phyloP scores from a whole-genome alignment of 306 rosid species.

The Ziziphus jujuba region DNA sequence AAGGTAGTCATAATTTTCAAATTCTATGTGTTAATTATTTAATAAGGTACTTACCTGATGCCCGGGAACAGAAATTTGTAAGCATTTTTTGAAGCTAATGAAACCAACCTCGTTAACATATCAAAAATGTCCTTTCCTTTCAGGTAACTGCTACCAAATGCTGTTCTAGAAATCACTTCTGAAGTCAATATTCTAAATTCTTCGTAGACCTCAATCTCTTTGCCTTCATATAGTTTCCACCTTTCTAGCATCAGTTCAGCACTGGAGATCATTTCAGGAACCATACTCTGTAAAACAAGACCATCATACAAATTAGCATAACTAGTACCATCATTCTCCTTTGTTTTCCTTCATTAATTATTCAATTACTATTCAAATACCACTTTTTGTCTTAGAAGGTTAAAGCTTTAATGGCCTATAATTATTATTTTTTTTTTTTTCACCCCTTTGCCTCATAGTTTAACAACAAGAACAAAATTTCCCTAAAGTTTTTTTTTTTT shows the following conservation, averaged over 20 bases:
- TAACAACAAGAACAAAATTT: no score
- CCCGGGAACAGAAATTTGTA: slow-evolving; percentile 1
- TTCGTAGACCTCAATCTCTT: slow-evolving; percentile 25
- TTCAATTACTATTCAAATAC: no score
- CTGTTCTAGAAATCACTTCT: slow-evolving; percentile 30
- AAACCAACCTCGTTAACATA: slow-evolving; percentile 13
- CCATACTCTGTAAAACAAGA: slow-evolving; percentile 9
- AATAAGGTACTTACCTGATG: slow-evolving; percentile 12
- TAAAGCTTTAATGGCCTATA: no score
- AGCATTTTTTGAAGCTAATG: background rate
- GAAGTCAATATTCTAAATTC: slow-evolving; percentile 29
- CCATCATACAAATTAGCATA: background rate
- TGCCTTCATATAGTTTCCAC: slow-evolving; percentile 22
- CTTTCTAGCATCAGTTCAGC: slow-evolving; percentile 24
- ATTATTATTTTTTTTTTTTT: no score
- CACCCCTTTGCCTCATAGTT: no score
- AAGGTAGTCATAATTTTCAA: no score
- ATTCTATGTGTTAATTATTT: no score
- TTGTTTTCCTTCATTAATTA: no score
- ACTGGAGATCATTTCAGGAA: slow-evolving; percentile 21
- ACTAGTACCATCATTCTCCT: no score
- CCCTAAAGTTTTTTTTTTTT: no score
- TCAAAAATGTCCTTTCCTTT: slow-evolving; percentile 31
- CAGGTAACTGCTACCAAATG: slow-evolving; percentile 31
- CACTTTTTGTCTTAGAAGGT: no score